These are phyloP conservation scores for Leccinum subtestaceum DNA, from an alignment of 768 basidiomycete species.

Conservation along the genomic window DNA sequence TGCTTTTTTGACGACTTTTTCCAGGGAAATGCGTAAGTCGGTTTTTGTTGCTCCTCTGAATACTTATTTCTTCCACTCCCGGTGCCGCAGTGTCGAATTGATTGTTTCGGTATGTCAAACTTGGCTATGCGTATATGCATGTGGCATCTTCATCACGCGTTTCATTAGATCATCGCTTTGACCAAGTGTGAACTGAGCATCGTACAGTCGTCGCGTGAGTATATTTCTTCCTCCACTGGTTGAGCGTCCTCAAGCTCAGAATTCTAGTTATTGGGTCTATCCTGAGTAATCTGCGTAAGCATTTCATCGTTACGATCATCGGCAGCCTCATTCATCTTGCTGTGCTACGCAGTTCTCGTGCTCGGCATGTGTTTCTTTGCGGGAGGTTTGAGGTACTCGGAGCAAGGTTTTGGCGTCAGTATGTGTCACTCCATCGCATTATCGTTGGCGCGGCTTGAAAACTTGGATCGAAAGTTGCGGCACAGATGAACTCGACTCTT, in stretches of 20 bases:
- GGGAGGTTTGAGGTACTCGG: conserved; percentile 70
- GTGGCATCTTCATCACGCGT: background rate
- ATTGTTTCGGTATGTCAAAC: conserved; percentile 59
- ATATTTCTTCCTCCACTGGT: background rate
- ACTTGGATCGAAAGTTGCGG: conserved; percentile 49
- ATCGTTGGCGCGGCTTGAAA: background rate
- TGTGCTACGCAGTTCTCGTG: conserved; percentile 58
- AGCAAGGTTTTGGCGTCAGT: conserved; percentile 78
- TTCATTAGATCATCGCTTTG: conserved; percentile 67
- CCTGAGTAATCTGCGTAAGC: conserved; percentile 67
- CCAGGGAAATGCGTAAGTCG: conserved; percentile 33
- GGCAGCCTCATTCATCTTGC: background rate
- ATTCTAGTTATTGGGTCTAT: conserved; percentile 74
- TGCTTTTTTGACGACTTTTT: background rate
- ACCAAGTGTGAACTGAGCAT: conserved; percentile 77
- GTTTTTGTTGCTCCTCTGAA: background rate
- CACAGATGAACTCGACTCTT: conserved; percentile 71
- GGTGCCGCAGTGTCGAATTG: conserved; percentile 43
- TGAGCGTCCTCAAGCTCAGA: conserved; percentile 1
- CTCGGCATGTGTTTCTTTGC: conserved; percentile 86
- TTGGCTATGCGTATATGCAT: background rate
- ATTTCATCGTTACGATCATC: background rate
- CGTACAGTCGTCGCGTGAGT: conserved; percentile 76
- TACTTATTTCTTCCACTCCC: background rate
- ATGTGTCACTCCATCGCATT: conserved; percentile 21